Evolutionary conservation across 768 basidiomycete species (phyloP), one percentile per base, ranked within the genome.

Genomic region (Leccinum olivaceopallidum): DNA sequence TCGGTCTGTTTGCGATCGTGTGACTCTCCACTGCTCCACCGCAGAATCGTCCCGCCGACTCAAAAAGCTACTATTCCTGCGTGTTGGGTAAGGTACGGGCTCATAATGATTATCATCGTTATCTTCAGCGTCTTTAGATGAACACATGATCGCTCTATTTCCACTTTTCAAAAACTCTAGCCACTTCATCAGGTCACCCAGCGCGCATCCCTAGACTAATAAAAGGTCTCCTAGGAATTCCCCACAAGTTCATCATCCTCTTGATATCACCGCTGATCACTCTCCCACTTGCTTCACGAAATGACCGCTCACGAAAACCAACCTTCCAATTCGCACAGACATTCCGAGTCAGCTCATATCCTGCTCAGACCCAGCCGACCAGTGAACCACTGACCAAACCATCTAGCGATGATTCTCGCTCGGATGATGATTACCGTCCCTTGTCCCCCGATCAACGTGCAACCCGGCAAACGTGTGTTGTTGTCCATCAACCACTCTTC

Each of bases 71-170:
- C n/a, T 12, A 14, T 28, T 28, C 10, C 47, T 34, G 54, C 8
- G 28, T 12, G 14, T 22, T 32, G 14, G n/a, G 44, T 53, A 54
- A 24, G n/a, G 39, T 37, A 32, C 42, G 6, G 30, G 3, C 9
- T n/a, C 39, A 9, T 8, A 10, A n/a, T 42, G 18, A n/a, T 42
- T 42, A 47, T 47, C 44, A 20, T 55, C 55, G 61, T 52, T 65
- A 69, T 69, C 68, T 59, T 53, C 56, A 52, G 65, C 67, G 57
- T 39, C 59, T 53, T 59, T 51, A 30, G 37, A 12, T 36, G 28
- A 13, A 30, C 66, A 63, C 61, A 28, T 59, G 55, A 3, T 36
- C 37, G 6, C 26, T 22, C 28, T 26, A 63, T 63, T 24, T 51
- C 53, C 53, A 51, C 48, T n/a, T 24, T 60, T 52, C 64, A 55